Evolutionary conservation across 2,329 filamentous ascomycete genomes (phyloP), one percentile per base, ranked within the genome.

Genomic region (Ophiostoma quercus): DNA sequence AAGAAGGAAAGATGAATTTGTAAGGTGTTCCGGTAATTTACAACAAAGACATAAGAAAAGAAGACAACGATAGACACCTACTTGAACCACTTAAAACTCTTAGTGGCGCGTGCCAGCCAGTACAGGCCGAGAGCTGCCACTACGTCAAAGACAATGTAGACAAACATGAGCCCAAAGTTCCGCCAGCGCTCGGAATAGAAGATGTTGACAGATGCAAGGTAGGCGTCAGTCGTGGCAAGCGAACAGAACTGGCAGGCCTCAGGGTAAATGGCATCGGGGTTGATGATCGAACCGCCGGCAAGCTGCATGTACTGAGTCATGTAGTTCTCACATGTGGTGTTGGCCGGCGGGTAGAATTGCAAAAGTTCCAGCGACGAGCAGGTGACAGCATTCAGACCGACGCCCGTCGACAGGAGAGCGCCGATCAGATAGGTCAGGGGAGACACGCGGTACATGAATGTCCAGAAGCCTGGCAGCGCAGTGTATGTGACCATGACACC

Each of bases 391-490:
- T 87, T 80, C 16, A 79, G 82, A 68, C 87, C 83, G 1, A 93
- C 80, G 76, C 89, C 85, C 0, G 89, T 90, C 1, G 87, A 82
- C 1, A 91, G 83, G 78, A 92, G 88, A 12, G 87, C 89, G 1
- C 83, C 83, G 71, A 92, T 87, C 82, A 83, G 87, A 77, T 91
- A 92, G 4, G 71, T 73, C 2, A 73, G n/a, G 9, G 88, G 88
- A 0, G 84, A 87, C 11, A 87, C 81, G 37, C 86, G 84, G 77
- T 92, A 90, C 90, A 92, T 92, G 80, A 91, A 92, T 72, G 87
- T 86, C 90, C 90, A 92, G 80, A 92, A 92, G 0, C 87, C 84
- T 0, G 90, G 90, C 0, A 92, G 81, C 0, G 83, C 81, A 2
- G 75, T 71, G 0, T 87, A 84, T 0, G 84, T 77, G 72, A 88